Evolutionary conservation across 306 rosid genomes (phyloP).

Genomic region (Pyrus communis): DNA sequence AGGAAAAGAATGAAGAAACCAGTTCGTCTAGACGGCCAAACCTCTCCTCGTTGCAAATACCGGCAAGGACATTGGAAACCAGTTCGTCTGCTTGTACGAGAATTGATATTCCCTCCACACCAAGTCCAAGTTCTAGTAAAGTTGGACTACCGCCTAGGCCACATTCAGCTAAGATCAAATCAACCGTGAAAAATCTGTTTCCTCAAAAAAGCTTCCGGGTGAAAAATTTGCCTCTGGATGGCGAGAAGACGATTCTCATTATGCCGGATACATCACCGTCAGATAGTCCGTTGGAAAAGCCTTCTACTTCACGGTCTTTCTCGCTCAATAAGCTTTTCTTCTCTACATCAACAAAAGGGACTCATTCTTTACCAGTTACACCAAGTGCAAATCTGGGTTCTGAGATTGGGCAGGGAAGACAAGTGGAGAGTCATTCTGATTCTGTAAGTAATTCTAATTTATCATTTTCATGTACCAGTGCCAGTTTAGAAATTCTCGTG

Average conservation of each 20-base stretch:
- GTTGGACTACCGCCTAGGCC: constrained; percentile 69
- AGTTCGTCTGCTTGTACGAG: constrained; percentile 40
- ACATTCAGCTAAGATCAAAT: constrained; percentile 46
- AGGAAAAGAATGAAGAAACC: constrained; percentile 25
- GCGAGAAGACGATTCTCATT: constrained; percentile 54
- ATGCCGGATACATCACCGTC: constrained; percentile 48
- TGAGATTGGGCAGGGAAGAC: constrained; percentile 30
- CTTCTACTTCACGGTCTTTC: constrained; percentile 55
- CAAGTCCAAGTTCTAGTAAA: constrained; percentile 57
- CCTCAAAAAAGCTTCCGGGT: constrained; percentile 53
- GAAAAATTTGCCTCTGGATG: constrained; percentile 37
- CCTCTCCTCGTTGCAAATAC: constrained; percentile 61
- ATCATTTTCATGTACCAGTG: background rate
- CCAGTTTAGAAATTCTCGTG: background rate
- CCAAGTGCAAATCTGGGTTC: constrained; percentile 43
- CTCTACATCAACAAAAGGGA: constrained; percentile 40
- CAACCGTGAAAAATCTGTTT: constrained; percentile 43
- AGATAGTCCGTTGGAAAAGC: constrained; percentile 33
- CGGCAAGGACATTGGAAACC: constrained; percentile 53
- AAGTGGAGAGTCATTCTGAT: constrained; percentile 30
- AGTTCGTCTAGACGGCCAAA: constrained; percentile 36
- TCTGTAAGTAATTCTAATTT: constrained; percentile 35
- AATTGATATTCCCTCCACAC: constrained; percentile 32
- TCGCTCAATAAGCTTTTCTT: constrained; percentile 56
- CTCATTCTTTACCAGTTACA: constrained; percentile 68